Evolutionary conservation across 2,329 filamentous ascomycete species (phyloP), one percentile per base, ranked within the genome.

Genomic region (Hymenoscyphus albidus): DNA sequence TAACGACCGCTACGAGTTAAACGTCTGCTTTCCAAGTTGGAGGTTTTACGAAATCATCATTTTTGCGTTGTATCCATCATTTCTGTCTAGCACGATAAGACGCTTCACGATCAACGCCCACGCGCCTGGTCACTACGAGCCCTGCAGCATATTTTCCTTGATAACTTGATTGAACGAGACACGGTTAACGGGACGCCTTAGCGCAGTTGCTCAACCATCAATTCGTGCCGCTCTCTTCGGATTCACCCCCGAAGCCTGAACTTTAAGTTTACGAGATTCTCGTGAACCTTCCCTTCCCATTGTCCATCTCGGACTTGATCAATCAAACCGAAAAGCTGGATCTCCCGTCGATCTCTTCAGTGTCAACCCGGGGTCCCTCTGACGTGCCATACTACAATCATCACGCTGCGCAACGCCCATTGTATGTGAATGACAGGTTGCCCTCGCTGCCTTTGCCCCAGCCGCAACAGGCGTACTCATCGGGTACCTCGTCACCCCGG

Each of bases 271-370:
- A 64, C 64, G 68, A 69, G 58, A 65, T 69, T 69, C 67, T 68
- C 67, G 62, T 67, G 67, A 70, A 72, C 70, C 69, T 64, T 66
- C 64, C 64, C 67, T 57, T 54, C 65, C 64, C 68, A 69, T 67
- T 70, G 71, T 75, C 72, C 72, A 69, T 62, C 62, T 61, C 65
- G 73, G 73, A 73, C 72, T 69, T 71, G 57, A 72, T 64, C 68
- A 55, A 58, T 67, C 65, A 86, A 80, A 89, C 87, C 91, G 91
- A 86, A 89, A 95, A 93, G 84, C 92, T 96, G 92, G 92, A 93
- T 91, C 88, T 93, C 79, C 90, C 91, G 81, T 91, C 91, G 81
- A 90, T 93, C 77, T 90, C 90, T 76, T 88, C 91, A 82, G 86
- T 91, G 82, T 88, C 91, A 80, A 86, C 88, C 85, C 88, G 90